Evolutionary conservation across 192 early-diverging fungal species (phyloP), one percentile per base, ranked within the genome.

Genomic region (Allomyces javanicus): DNA sequence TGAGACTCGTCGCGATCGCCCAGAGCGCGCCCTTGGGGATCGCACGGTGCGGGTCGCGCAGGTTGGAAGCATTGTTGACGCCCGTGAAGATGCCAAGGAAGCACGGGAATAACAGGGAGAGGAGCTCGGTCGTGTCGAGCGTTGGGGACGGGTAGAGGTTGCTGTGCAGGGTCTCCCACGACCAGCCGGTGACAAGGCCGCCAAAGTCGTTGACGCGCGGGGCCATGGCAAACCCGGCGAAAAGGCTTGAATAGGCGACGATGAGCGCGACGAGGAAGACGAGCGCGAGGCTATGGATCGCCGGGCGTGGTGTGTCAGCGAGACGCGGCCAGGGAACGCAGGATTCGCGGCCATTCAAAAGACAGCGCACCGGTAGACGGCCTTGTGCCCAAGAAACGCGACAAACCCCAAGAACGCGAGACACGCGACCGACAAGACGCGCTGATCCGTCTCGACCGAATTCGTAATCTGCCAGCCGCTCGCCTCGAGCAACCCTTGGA

Each of bases 71-170:
- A 23, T 67, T 67, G 58, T 67, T 67, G 22, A 58, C 58, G 24
- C 66, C 66, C 10, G 25, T 44, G 33, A 61, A 61, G 17, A 67
- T 67, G 10, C 66, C 66, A 10, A 67, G 44, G 25, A 67, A 67
- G 55, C 66, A 67, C 10, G 66, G 66, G 12, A 67, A 24, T 3
- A 67, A 55, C 23, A 61, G 58, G 2, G 44, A 58, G 24, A 67
- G 66, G 3, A 21, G 33, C 7, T 40, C 33, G 33, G 33, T 40
- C 33, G 33, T 40, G 33, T 40, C 33, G 33, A 40, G 33, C 7
- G 33, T 40, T 9, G 33, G 33, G 4, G 33, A 40, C 33, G 33
- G 33, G 33, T 40, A 40, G 33, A 40, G 33, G 33, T 40, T 40
- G 33, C 33, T 40, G 3, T 40, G 33, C 33, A 40, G 33, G 33